These are phyloP conservation scores for Yamadazyma jaroonii DNA, from an alignment of 1,139 yeast species.

Conservation along the genomic window DNA sequence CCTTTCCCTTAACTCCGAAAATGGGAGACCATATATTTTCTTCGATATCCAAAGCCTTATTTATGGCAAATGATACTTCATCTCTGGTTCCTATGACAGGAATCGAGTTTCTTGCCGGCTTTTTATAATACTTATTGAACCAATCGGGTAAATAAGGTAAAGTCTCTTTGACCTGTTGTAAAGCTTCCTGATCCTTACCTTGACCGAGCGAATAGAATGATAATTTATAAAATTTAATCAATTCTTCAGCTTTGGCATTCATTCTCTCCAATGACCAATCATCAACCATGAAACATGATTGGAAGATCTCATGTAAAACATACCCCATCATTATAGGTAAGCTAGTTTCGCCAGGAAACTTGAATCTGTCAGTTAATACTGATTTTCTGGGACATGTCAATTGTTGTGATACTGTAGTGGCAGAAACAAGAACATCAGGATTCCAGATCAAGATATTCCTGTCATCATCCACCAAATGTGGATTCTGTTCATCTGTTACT, in stretches of 20 bases:
- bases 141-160: constrained; percentile 62
- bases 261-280: constrained; percentile 46
- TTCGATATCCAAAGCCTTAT: constrained; percentile 75
- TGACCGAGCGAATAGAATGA: constrained; percentile 55
- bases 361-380: constrained; percentile 54
- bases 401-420: constrained; percentile 79
- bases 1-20: constrained; percentile 87
- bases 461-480: constrained; percentile 51
- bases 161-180: constrained; percentile 24
- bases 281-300: constrained; percentile 52
- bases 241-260: constrained; percentile 39
- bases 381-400: constrained; percentile 71
- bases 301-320: constrained; percentile 77
- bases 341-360: constrained; percentile 54
- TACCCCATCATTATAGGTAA: constrained; percentile 71
- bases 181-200: constrained; percentile 12
- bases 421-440: constrained; percentile 80
- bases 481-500: constrained; percentile 37
- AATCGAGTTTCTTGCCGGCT: constrained; percentile 25
- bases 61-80: constrained; percentile 47
- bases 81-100: constrained; percentile 38
- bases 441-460: constrained; percentile 69
- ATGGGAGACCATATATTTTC: constrained; percentile 91
- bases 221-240: constrained; percentile 43
- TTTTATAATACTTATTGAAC: constrained; percentile 49